Base-by-base conservation (phyloP, 106 monocot genomes). In the Acorus calamus region DNA sequence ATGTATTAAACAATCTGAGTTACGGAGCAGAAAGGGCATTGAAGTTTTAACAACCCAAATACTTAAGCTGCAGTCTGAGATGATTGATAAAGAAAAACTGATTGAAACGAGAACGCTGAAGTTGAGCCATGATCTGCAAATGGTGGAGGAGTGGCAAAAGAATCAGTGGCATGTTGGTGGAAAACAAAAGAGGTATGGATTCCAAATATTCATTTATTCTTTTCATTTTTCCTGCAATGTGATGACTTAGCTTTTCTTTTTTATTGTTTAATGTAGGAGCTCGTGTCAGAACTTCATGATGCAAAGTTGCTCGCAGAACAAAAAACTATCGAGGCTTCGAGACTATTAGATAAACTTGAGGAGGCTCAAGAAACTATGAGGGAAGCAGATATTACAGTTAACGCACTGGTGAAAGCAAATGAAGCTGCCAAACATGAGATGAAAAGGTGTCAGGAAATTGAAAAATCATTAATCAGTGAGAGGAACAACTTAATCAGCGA, bases 311-410 rank as follows among this genome's bases (percentile, higher is more conserved):
- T 87, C 72, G 77, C 87, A 56, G 57, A 76, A 55, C 81, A 84
- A 47, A 94, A 87, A 60, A 73, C 79, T 65, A 59, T 74, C 64
- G 94, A 89, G 73, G 71, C 73, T 56, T 78, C 81, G 11, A 57
- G 50, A 72, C 78, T 94, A 76, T 66, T 89, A 14, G 50, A 45
- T 13, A 89, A 86, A 61, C 68, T 94, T 63, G 71, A 86, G 65
- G 80, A 89, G 54, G 79, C 77, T 42, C 83, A 86, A 69, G 81
- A 67, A 73, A 80, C 83, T 52, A 80, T 88, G 68, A 58, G 14
- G 63, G 93, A 93, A 44, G 93, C 93, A n/a, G 85, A 93, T 62
- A 14, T 67, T 42, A 81, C 71, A 56, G 62, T 89, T 44, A 93
- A 85, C 60, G 73, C 75, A 68, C 65, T 93, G 56, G 44, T 76